Base-by-base conservation (phyloP, 1,139 yeast species). In the Yamadazyma trypodendri region DNA sequence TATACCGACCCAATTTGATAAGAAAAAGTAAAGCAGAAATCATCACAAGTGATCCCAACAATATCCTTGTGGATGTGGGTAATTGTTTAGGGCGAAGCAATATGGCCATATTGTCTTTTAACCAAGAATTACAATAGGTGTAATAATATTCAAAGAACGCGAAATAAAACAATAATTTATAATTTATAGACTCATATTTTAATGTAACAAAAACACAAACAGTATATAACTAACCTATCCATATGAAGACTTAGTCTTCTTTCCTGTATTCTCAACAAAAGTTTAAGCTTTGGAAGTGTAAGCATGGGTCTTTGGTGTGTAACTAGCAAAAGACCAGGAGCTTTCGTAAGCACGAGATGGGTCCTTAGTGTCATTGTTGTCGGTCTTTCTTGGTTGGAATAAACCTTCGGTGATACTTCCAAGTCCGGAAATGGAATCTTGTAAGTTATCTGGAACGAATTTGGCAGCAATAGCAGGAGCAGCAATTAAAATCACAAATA, bases 401-500 rank as follows among this genome's bases (percentile, higher is more conserved):
- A 90, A 66, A 58, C 95, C 95, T 38, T 70, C 63, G 48, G 81
- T 77, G 46, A 79, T 72, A 51, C 76, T 72, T 14, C 41, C 41
- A 16, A 31, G 30, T 8, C 17, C 21, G 15, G 76, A 56, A 39
- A 65, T 46, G 30, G 51, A 37, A 31, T 59, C 63, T 37, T 60
- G 63, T 39, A 60, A 43, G 46, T 54, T 52, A 40, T 70, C 60
- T 20, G 69, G 52, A 33, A 63, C 52, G 36, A 55, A 56, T 24
- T 53, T 48, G 27, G 83, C 73, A 25, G 85, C 95, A 50, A 79
- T 84, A 25, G 97, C 97, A 48, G 99, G 99, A 27, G 94, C 98
- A 51, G 82, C 86, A 61, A 94, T 82, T 59, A 90, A 66, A 36
- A 78, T 81, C 50, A 83, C 79, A 57, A 89, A 88, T 49, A 87